Evolutionary conservation across 2,329 filamentous ascomycete species (phyloP), one percentile per base, ranked within the genome.

Genomic region (Hypoxylon sp.): DNA sequence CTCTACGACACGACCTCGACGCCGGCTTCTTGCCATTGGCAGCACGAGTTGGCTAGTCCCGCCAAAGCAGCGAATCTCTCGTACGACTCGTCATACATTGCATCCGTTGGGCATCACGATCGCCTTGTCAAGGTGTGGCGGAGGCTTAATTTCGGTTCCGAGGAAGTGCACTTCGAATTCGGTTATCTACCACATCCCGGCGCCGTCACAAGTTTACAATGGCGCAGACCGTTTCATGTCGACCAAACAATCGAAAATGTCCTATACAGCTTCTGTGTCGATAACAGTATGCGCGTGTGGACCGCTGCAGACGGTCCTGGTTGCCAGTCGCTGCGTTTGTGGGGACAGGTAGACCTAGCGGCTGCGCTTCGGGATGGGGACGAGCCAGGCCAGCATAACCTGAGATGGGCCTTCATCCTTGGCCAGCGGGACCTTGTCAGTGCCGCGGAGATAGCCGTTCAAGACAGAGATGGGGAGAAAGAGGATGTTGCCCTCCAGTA

Each of bases 101-200:
- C 93, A 17, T 94, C 92, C 1, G 86, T 91, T 11, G 91, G 93
- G 43, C 81, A 84, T 51, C 87, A 92, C 74, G 95, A 98, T 76
- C 85, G 90, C 53, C 80, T 98, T 19, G 89, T 97, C 69, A 98
- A 99, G 79, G 86, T 98, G 71, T 99, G 96, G 95, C 88, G 93
- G 67, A 87, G 94, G 55, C 81, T 97, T 22, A 91, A 91, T 7
- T 97, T 94, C 74, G 93, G 93, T 13, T 85, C 88, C 0, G 90
- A 93, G 60, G 91, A 96, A 70, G 90, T 93, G 39, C 86, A 91
- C 59, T 98, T 98, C 77, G 94, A 98, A 72, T 89, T 97, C 71
- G 89, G 89, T 26, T 98, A 98, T 77, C 87, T 99, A 1, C 84
- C 89, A n/a, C 95, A 99, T 75, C 92, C 93, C 1, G 84, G 86